phyloP scores from a whole-genome alignment of 768 basidiomycete genomes.

The Lentinula lateritia region DNA sequence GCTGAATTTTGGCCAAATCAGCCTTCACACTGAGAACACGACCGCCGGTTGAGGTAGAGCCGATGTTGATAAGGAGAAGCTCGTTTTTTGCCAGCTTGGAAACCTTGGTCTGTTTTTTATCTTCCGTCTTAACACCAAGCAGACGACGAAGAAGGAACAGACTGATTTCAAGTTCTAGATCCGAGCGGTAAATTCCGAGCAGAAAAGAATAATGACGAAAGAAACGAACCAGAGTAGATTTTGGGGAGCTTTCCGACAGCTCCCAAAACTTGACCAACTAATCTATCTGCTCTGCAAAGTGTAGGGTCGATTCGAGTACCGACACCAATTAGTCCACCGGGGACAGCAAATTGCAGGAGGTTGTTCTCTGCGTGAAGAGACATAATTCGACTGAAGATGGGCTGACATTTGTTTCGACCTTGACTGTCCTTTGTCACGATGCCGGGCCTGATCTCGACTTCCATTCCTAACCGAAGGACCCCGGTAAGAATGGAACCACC shows the following conservation, averaged over 20 bases:
- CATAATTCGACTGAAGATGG: constrained; percentile 88
- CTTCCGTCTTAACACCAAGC: constrained; percentile 97
- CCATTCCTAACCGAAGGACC: constrained; percentile 82
- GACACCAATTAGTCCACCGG: constrained; percentile 97
- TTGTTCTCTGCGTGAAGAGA: constrained; percentile 95
- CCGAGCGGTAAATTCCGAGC: not conserved
- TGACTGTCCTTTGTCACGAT: constrained; percentile 93
- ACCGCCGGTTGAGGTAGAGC: constrained; percentile 95
- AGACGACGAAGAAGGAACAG: constrained; percentile 92
- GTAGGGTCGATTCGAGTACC: constrained; percentile 97
- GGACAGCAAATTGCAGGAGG: constrained; percentile 89
- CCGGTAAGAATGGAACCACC: constrained; percentile 95
- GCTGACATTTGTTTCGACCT: constrained; percentile 87
- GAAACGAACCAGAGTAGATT: constrained; percentile 73
- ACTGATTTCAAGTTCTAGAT: constrained; percentile 80
- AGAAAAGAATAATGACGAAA: not conserved
- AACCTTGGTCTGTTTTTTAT: constrained; percentile 97
- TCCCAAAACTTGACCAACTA: constrained; percentile 95
- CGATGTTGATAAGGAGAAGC: constrained; percentile 94
- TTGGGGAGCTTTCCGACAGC: constrained; percentile 91
- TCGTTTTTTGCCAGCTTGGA: constrained; percentile 89
- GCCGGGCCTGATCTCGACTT: constrained; percentile 96
- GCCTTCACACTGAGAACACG: constrained; percentile 92
- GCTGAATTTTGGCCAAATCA: constrained; percentile 88
- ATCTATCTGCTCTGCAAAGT: constrained; percentile 91